phyloP scores from a whole-genome alignment of 805 yeast genomes.

The Lipomyces oligophaga region DNA sequence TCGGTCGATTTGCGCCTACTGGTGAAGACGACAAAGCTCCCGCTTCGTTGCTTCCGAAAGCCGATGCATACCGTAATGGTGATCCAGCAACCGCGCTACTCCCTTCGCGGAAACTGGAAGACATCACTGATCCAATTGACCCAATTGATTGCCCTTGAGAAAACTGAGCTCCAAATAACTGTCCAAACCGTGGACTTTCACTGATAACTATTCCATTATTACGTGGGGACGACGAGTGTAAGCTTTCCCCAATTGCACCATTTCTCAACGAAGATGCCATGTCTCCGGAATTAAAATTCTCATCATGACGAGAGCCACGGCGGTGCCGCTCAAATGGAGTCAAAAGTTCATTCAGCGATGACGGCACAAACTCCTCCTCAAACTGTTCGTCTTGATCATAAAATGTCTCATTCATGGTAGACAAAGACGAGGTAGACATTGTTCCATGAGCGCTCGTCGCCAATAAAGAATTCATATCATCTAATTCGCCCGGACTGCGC shows the following conservation, averaged over 20 bases:
- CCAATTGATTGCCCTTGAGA: background rate
- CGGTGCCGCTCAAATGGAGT: conserved; percentile 78
- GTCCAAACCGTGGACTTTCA: conserved; percentile 23
- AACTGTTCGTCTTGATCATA: conserved; percentile 37
- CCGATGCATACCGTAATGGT: conserved; percentile 19
- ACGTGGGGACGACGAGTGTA: conserved; percentile 20
- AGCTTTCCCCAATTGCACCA: conserved; percentile 15
- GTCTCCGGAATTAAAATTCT: conserved; percentile 1
- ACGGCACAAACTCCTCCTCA: conserved; percentile 79
- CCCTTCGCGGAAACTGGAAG: background rate
- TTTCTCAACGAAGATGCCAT: conserved; percentile 3
- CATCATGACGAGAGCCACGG: conserved; percentile 51
- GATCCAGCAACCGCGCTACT: conserved; percentile 9
- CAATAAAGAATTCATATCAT: background rate
- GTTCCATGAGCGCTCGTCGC: conserved; percentile 13
- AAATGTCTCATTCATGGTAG: background rate
- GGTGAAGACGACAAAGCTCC: conserved; percentile 2
- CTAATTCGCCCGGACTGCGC: conserved; percentile 13
- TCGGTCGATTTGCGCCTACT: background rate
- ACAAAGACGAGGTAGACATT: background rate
- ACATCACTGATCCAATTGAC: background rate
- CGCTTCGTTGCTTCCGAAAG: too few relatives aligned
- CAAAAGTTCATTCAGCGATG: conserved; percentile 69
- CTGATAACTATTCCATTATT: too few relatives aligned
- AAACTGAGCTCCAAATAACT: conserved; percentile 10